A percentile compares a stretch with the other conserved stretches of the same genome.
phyloP scores from a whole-genome alignment of 2,329 filamentous ascomycete species.

The Zymoseptoria crescenta region DNA sequence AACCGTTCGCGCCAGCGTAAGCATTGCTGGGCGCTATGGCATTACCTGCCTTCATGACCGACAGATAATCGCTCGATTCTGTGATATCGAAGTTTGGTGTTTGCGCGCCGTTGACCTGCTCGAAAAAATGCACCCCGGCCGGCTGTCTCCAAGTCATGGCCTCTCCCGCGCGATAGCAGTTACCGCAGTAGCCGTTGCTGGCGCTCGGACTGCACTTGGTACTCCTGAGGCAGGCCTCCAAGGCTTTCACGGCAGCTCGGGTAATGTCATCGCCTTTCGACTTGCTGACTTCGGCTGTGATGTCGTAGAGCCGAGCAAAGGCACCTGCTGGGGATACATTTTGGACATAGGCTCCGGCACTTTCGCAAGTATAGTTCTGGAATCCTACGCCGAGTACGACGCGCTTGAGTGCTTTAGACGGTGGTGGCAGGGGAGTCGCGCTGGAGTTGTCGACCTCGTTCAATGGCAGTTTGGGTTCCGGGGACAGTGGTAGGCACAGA shows the following conservation, averaged over 20 bases:
- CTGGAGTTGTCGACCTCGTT: slow-evolving; percentile 12
- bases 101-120: slow-evolving; percentile 32
- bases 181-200: slow-evolving; percentile 8
- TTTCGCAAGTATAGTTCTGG: slow-evolving; percentile 60
- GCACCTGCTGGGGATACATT: slow-evolving; percentile 34
- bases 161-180: slow-evolving; percentile 24
- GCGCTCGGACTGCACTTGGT: slow-evolving; percentile 9
- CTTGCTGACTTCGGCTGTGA: slow-evolving; percentile 33
- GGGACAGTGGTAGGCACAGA: not conserved
- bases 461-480: slow-evolving; percentile 11
- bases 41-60: slow-evolving; percentile 42
- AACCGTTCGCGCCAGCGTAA: slow-evolving; percentile 30
- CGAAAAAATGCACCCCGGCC: slow-evolving; percentile 62
- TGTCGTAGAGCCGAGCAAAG: slow-evolving; percentile 39
- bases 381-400: slow-evolving; percentile 57
- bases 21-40: slow-evolving; percentile 45
- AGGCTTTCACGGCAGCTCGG: slow-evolving; percentile 9
- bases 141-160: slow-evolving; percentile 6
- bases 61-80: slow-evolving; percentile 36
- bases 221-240: slow-evolving; percentile 14
- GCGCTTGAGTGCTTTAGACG: slow-evolving; percentile 22
- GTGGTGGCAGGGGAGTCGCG: slow-evolving; percentile 12
- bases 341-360: slow-evolving; percentile 16
- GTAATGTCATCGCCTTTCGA: slow-evolving; percentile 14
- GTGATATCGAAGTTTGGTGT: slow-evolving; percentile 55